Conservation (phyloP, 108 stramenopile species). For the Skeletonema potamos region DNA sequence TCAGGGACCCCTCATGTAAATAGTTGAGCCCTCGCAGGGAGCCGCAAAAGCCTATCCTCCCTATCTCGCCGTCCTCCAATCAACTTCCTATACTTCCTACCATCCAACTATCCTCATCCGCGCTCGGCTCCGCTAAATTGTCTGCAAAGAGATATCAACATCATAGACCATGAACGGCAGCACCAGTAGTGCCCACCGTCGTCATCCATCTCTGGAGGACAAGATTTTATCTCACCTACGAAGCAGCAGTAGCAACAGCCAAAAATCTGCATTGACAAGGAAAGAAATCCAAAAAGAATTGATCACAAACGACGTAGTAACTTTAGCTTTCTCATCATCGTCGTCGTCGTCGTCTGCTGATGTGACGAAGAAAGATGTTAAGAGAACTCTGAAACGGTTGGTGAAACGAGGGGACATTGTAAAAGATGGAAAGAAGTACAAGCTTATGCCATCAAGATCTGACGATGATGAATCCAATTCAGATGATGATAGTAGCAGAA, state of each 20-base stretch:
- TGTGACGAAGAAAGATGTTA: conserved; percentile 40
- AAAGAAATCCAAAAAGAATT: conserved; percentile 20
- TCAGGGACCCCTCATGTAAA: too few relatives aligned
- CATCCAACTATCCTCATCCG: too few relatives aligned
- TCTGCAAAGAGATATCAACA: too few relatives aligned
- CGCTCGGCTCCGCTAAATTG: too few relatives aligned
- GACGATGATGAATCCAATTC: not conserved
- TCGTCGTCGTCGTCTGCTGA: not conserved
- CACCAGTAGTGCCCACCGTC: not conserved
- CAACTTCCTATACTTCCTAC: too few relatives aligned
- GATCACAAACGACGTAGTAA: conserved; percentile 1
- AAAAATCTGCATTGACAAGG: not conserved
- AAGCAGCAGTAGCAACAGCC: not conserved
- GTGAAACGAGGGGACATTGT: conserved; percentile 32
- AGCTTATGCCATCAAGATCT: not conserved
- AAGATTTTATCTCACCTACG: conserved; percentile 25
- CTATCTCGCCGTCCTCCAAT: too few relatives aligned
- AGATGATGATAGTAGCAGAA: not conserved
- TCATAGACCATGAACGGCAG: not conserved
- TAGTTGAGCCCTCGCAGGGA: too few relatives aligned
- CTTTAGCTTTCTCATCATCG: too few relatives aligned
- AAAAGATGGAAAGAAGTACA: conserved; percentile 50
- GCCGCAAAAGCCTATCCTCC: too few relatives aligned
- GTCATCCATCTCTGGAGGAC: conserved; percentile 2
- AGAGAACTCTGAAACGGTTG: conserved; percentile 46